A percentile compares a stretch with the other conserved stretches of the same genome.
These are phyloP conservation scores for Vararia minispora DNA, from an alignment of 768 basidiomycete species.

Conservation along the genomic window DNA sequence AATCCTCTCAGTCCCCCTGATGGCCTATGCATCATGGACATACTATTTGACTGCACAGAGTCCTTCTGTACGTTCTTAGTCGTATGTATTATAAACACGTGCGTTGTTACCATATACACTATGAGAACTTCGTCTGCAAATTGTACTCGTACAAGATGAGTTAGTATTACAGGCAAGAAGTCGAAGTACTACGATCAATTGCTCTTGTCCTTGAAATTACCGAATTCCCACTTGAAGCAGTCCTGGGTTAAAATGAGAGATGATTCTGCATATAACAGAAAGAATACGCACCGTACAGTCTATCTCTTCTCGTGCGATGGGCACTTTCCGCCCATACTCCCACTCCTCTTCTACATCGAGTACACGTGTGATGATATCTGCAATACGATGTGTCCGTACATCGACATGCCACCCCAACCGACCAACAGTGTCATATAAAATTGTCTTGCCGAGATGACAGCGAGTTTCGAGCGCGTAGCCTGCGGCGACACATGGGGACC, in stretches of 20 bases:
- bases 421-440: constrained; percentile 60
- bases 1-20: no score
- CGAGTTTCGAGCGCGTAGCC: constrained; percentile 56
- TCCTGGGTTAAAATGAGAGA: constrained; percentile 33
- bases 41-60: no score
- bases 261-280: not conserved
- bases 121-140: no score
- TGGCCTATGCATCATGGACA: no score
- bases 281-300: constrained; percentile 47
- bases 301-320: constrained; percentile 44
- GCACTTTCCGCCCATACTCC: constrained; percentile 37
- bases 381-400: constrained; percentile 44
- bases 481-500: constrained; percentile 44
- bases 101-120: no score
- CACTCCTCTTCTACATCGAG: constrained; percentile 38
- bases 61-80: no score
- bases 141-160: no score
- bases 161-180: constrained; percentile 4
- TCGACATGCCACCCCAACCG: constrained; percentile 50
- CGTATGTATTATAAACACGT: no score
- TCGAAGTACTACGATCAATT: not conserved
- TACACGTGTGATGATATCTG: constrained; percentile 40
- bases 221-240: constrained; percentile 72
- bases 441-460: constrained; percentile 52
- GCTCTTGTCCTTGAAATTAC: constrained; percentile 27